Base-by-base conservation (phyloP, 225 moss, liverwort and hornwort species). In the Anthoceros angustus region DNA sequence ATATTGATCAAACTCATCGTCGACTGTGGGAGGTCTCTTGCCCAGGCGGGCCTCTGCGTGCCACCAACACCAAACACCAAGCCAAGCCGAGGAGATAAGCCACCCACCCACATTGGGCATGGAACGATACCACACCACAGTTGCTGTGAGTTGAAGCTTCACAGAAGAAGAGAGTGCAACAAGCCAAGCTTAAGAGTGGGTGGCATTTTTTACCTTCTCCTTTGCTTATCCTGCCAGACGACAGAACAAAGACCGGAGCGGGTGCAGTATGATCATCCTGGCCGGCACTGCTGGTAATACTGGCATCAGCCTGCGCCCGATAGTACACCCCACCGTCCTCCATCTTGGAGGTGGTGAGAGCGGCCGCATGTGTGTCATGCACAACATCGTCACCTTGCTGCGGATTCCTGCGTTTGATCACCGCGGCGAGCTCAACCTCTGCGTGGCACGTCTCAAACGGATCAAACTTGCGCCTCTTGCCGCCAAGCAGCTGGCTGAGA, bases 21-120 rank as follows among this genome's bases (percentile, higher is more conserved):
- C 55, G 7, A 55, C 55, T 23, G 55, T 55, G 18, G 55, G 55
- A 55, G 55, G 55, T 55, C 55, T 55, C 55, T 23, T 55, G 55
- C 55, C 55, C 18, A 55, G 55, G 23, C 18, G 55, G 7, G 23
- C 16, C n/a, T 55, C 55, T 55, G 55, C 55, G 23, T 9, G 55
- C 23, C 55, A 7, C 45, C 11, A 16, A 11, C 11, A 11, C 3
- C 6, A 18, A 20, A 7, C 7, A 55, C 7, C 7, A 23, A 55
- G 14, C 18, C 6, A 7, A 15, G 7, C n/a, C 23, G 55, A 55
- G 55, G 55, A 55, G 18, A 5, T 48, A 5, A 55, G 7, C 0
- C 10, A 55, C 16, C 23, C 23, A 55, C 14, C 55, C 7, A 55
- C 32, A 32, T 4, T 32, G 32, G 1, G 32, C 32, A 32, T 32